phyloP scores from a whole-genome alignment of 1,284 basidiomycete genomes.

The Naganishia cerealis region DNA sequence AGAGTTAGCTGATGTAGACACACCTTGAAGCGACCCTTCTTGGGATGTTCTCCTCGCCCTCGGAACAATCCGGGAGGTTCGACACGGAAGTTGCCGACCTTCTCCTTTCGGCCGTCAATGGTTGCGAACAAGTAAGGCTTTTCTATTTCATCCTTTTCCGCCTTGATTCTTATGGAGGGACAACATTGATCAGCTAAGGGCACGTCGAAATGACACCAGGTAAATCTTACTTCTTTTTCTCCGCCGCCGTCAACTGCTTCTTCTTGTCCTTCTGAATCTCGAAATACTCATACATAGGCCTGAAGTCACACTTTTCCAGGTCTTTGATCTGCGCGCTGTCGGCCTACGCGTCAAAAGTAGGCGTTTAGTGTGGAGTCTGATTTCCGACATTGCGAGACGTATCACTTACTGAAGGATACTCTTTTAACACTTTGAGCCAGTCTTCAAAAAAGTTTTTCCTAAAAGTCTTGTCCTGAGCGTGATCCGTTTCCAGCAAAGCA shows the following conservation, averaged over 20 bases:
- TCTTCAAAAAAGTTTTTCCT: constrained; percentile 96
- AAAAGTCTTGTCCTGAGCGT: constrained; percentile 84
- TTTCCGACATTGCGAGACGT: not conserved
- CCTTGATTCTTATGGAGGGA: constrained; percentile 62
- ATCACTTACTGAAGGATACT: constrained; percentile 77
- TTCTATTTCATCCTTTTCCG: constrained; percentile 78
- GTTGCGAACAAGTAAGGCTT: constrained; percentile 79
- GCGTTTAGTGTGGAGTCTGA: not conserved
- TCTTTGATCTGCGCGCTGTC: constrained; percentile 74
- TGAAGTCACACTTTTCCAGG: constrained; percentile 87
- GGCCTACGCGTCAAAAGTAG: constrained; percentile 36
- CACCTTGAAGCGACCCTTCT: constrained; percentile 93
- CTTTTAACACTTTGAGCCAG: constrained; percentile 74
- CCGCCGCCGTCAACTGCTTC: constrained; percentile 77
- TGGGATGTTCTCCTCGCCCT: constrained; percentile 96
- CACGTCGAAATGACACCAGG: not conserved
- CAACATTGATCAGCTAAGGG: not conserved
- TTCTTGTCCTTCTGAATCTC: constrained; percentile 90
- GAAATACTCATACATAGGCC: constrained; percentile 89
- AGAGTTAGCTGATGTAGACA: constrained; percentile 39
- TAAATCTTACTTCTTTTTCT: constrained; percentile 70
- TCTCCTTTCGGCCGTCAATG: constrained; percentile 94
- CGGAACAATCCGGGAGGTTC: constrained; percentile 97
- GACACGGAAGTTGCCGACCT: constrained; percentile 95
- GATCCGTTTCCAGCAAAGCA: constrained; percentile 88